Evolutionary conservation across 2,329 filamentous ascomycete genomes (phyloP).

Genomic region (Neofusicoccum ribis): DNA sequence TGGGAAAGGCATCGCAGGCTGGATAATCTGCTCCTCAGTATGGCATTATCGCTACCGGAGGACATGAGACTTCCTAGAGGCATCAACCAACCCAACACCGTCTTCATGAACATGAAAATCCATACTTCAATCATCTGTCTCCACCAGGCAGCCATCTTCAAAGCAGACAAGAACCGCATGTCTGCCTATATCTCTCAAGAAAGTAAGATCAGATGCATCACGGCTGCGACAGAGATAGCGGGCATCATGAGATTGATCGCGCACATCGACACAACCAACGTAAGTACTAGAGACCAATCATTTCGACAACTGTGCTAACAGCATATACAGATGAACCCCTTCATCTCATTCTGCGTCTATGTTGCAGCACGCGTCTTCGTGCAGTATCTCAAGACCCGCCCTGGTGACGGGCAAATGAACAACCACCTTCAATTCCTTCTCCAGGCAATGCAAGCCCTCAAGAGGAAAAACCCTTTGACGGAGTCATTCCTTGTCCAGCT

Average conservation of each 20-base stretch:
- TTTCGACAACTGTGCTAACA: conserved; percentile 1
- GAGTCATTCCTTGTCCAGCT: conserved; percentile 94
- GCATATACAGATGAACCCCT: conserved; percentile 77
- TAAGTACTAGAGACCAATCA: conserved; percentile 50
- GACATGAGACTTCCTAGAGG: conserved; percentile 77
- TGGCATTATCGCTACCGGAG: conserved; percentile 76
- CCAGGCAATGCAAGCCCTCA: conserved; percentile 85
- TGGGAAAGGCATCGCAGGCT: conserved; percentile 91
- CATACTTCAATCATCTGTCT: conserved; percentile 95
- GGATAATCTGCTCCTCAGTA: conserved; percentile 88
- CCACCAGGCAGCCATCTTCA: conserved; percentile 98
- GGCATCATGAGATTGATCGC: conserved; percentile 95
- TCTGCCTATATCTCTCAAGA: conserved; percentile 77
- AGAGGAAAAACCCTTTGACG: conserved; percentile 83
- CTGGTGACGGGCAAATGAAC: conserved; percentile 74
- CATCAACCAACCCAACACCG: conserved; percentile 75
- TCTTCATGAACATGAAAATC: conserved; percentile 96
- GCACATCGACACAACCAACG: conserved; percentile 79
- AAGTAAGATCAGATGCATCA: conserved; percentile 90
- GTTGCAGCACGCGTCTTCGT: conserved; percentile 95
- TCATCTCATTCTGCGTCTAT: conserved; percentile 92
- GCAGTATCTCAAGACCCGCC: conserved; percentile 92
- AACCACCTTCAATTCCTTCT: conserved; percentile 89
- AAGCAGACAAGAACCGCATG: conserved; percentile 85
- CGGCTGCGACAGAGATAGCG: conserved; percentile 89